Base-by-base conservation (phyloP, 73 alveolate genomes). In the Tetrahymena thermophila region DNA sequence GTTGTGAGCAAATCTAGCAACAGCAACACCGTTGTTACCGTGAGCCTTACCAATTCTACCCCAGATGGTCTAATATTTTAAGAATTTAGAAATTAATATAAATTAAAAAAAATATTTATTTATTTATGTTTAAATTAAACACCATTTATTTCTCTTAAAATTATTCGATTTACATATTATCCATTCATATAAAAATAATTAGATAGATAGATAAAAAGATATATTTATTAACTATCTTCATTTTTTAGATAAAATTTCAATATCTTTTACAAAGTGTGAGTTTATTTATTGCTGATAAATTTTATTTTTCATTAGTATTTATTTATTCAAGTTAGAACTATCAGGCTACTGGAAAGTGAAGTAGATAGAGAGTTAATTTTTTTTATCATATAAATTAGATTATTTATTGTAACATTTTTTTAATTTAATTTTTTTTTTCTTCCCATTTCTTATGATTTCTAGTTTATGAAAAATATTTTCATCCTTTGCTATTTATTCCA, bases 31-130 rank as follows among this genome's bases (percentile, higher is more conserved):
- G 94, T 97, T 98, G 94, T 95, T 96, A 95, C 99, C 99, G 96
- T 98, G 99, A 93, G 99, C 96, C 85, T 96, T 97, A 50, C 96
- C 96, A 94, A 98, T 97, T 94, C 97, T 97, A 85, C 99, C 99
- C 99, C 99, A 98, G 71, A 98, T 98, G 93, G 98, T 93, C 97
- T 97, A 96, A 13, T 71, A 19, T 71, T 19, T 71, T 71, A 71
- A n/a, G 31, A 71, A 71, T 28, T 71, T 71, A 25, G 37, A 71
- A 71, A 95, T 95, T 93, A 71, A 71, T 71, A 71, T 28, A 71
- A 71, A 71, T 28, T 58, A 71, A 28, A 50, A 21, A 50, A n/a
- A n/a, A n/a, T n/a, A n/a, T n/a, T n/a, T n/a, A n/a, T n/a, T n/a
- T n/a, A 0, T 50, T 0, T 40, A 40, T 50, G 31, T 19, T 50